Percentiles rank a stretch among this genome's conserved stretches.
Conservation (phyloP, 805 yeast species). For the Candida nonsorbophila region DNA sequence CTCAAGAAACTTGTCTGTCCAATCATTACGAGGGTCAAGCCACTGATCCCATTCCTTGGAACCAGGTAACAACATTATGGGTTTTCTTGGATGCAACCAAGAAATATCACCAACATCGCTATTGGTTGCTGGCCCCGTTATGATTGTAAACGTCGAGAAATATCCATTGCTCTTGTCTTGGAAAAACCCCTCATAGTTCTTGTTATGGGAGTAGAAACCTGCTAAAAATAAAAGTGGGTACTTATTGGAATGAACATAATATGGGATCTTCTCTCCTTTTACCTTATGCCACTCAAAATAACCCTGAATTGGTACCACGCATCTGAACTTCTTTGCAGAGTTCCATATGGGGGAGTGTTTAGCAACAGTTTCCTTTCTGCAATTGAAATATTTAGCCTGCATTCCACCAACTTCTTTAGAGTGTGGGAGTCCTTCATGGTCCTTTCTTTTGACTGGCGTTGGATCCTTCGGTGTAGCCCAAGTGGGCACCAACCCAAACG, state of each 20-base stretch:
- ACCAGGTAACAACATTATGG: slow-evolving; percentile 60
- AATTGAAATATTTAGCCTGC: slow-evolving; percentile 61
- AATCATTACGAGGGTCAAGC: slow-evolving; percentile 44
- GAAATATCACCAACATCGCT: slow-evolving; percentile 43
- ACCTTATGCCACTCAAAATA: slow-evolving; percentile 75
- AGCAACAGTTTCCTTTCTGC: slow-evolving; percentile 58
- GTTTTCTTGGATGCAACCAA: slow-evolving; percentile 79
- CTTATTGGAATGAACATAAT: slow-evolving; percentile 54
- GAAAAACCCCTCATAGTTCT: slow-evolving; percentile 17
- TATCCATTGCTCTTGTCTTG: slow-evolving; percentile 11
- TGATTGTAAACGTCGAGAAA: slow-evolving; percentile 55
- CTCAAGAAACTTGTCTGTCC: slow-evolving; percentile 35
- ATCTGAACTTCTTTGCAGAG: slow-evolving; percentile 46
- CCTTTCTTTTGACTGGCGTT: slow-evolving; percentile 13
- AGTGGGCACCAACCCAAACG: slow-evolving; percentile 74
- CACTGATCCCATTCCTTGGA: slow-evolving; percentile 56
- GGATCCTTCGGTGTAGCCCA: slow-evolving; percentile 50
- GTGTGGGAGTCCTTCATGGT: slow-evolving; percentile 12
- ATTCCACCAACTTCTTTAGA: slow-evolving; percentile 26
- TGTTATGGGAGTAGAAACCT: slow-evolving; percentile 36
- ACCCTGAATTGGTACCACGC: slow-evolving; percentile 76
- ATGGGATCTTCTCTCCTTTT: slow-evolving; percentile 50
- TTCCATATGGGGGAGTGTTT: slow-evolving; percentile 55
- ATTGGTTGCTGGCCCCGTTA: slow-evolving; percentile 60
- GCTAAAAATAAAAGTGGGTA: slow-evolving; percentile 59